These are phyloP conservation scores for Monosporascus sp. DNA, from an alignment of 2,329 filamentous ascomycete genomes.

Conservation along the genomic window DNA sequence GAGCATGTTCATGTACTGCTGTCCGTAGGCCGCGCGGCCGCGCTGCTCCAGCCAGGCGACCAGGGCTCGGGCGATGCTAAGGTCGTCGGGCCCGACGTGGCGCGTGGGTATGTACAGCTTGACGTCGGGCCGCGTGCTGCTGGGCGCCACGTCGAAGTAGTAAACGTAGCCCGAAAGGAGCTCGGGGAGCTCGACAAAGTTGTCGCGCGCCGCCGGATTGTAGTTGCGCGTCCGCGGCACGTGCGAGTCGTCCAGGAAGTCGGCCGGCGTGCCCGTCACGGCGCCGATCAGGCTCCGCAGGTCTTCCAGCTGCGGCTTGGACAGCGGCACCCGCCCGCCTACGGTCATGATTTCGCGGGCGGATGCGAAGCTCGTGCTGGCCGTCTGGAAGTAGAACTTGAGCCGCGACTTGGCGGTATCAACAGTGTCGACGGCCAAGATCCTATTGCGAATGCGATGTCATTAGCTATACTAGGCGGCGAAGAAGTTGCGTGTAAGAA, in stretches of 20 bases:
- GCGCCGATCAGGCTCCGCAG: conserved; percentile 8
- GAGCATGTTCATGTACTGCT: conserved; percentile 3
- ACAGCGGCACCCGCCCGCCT: conserved; percentile 3
- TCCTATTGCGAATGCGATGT: not conserved
- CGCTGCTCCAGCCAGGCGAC: conserved; percentile 10
- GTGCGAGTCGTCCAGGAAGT: conserved; percentile 12
- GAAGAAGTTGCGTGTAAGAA: too few species aligned
- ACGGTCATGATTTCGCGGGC: conserved; percentile 21
- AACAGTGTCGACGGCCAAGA: conserved; percentile 6
- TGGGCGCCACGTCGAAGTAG: conserved; percentile 21
- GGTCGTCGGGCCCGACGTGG: conserved; percentile 14
- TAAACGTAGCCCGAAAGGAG: conserved; percentile 13
- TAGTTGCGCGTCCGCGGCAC: conserved; percentile 6
- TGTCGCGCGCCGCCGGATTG: conserved; percentile 1
- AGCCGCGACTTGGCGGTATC: conserved; percentile 8
- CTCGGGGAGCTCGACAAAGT: conserved; percentile 1
- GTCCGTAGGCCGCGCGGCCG: conserved; percentile 6
- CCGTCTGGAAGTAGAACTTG: conserved; percentile 15
- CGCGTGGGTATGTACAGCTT: conserved; percentile 16
- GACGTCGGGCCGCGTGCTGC: conserved; percentile 11
- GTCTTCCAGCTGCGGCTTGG: conserved; percentile 5
- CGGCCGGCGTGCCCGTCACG: conserved; percentile 3
- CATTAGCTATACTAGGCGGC: too few species aligned
- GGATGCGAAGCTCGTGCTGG: conserved; percentile 13
- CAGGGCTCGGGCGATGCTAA: conserved; percentile 4